Conservation (phyloP, 768 basidiomycete species). For the Psilocybe tampanensis region DNA sequence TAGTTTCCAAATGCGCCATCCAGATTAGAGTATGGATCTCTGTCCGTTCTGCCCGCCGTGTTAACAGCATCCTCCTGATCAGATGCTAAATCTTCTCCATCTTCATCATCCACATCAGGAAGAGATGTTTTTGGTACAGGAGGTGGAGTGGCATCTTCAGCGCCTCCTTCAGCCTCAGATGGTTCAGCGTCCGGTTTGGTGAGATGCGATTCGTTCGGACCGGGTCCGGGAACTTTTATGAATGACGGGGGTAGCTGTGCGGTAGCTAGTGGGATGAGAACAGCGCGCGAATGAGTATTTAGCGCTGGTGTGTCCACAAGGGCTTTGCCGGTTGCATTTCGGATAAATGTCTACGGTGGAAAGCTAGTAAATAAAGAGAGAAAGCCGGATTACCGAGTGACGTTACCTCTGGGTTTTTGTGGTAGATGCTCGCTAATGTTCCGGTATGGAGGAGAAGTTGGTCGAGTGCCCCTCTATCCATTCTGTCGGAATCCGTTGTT, state of each 20-base stretch:
- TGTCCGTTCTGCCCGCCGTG: slow-evolving; percentile 20
- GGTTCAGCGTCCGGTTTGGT: slow-evolving; percentile 26
- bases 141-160: slow-evolving; percentile 34
- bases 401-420: slow-evolving; percentile 91
- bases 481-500: slow-evolving; percentile 96
- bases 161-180: slow-evolving; percentile 19
- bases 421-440: slow-evolving; percentile 93
- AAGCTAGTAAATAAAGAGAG: not conserved
- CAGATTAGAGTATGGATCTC: slow-evolving; percentile 85
- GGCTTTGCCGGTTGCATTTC: slow-evolving; percentile 82
- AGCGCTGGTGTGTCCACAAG: slow-evolving; percentile 88
- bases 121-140: slow-evolving; percentile 15
- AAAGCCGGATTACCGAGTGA: not conserved
- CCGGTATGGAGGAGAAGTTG: slow-evolving; percentile 93
- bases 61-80: slow-evolving; percentile 43
- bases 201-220: slow-evolving; percentile 51
- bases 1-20: slow-evolving; percentile 78
- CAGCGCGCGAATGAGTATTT: slow-evolving; percentile 77
- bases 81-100: slow-evolving; percentile 28
- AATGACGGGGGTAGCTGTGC: slow-evolving; percentile 46
- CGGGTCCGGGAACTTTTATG: slow-evolving; percentile 64
- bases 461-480: slow-evolving; percentile 96
- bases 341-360: slow-evolving; percentile 84
- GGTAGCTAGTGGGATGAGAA: slow-evolving; percentile 63
- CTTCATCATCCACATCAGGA: slow-evolving; percentile 30